Base-by-base conservation (phyloP, 2,329 filamentous ascomycete species). In the Epichloe sibirici region DNA sequence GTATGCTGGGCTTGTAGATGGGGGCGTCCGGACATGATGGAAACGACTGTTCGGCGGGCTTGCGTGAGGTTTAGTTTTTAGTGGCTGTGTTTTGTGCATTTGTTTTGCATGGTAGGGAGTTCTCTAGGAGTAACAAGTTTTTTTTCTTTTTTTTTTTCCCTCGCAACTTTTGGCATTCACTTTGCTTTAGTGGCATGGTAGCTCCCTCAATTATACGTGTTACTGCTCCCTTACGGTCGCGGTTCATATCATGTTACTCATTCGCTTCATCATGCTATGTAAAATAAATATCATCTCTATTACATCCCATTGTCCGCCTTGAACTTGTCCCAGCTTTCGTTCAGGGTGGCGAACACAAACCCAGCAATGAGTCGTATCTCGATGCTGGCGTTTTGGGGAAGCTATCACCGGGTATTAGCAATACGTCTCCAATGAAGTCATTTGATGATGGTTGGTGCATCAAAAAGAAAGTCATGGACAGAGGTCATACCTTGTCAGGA, bases 401-500 rank as follows among this genome's bases (percentile, higher is more conserved):
- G 72, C 82, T 85, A 59, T 42, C 28, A 49, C 7, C 1, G 21
- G 7, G 28, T 50, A 53, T 63, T 51, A 59, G 54, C 52, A 54
- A 15, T n/a, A 1, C 9, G 23, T 31, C 31, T 11, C 9, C 31
- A 31, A 11, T 11, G 31, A 31, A 31, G 31, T 8, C 31, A 31
- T 31, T 1, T 31, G 31, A 31, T 31, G 31, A 31, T 31, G 31
- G 31, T 31, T 11, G 31, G 31, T 31, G 31, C 9, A 31, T 31
- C 31, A 4, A 2, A 4, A 11, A 31, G 31, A 11, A 31, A 31
- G 31, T 31, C 31, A 11, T 11, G 9, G 4, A 31, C 9, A 9
- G 31, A 8, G 3, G 9, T 4, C 81, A 70, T 76, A 96, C 93
- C 85, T 98, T 98, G 69, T 98, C 93, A 55, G 93, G 93, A 76